Percentiles rank a stretch among this genome's conserved stretches.
phyloP scores from a whole-genome alignment of 371 early-diverging fungal genomes.

The Choanephora cucurbitarum region DNA sequence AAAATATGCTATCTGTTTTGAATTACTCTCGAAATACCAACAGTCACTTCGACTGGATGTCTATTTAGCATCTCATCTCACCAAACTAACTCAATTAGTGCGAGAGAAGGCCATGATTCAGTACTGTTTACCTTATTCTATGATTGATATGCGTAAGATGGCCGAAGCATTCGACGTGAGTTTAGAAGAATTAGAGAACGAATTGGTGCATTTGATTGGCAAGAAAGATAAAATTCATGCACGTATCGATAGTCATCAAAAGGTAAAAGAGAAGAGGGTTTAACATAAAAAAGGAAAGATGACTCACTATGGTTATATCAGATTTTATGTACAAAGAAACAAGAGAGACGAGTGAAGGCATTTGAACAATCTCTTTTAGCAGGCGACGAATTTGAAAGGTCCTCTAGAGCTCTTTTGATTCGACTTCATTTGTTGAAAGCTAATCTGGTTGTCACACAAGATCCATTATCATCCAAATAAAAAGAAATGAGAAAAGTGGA shows the following conservation, averaged over 20 bases:
- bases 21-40: conserved; percentile 68
- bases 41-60: conserved; percentile 73
- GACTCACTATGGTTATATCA: conserved; percentile 7
- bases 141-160: conserved; percentile 82
- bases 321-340: conserved; percentile 61
- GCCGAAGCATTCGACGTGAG: conserved; percentile 68
- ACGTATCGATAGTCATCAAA: conserved; percentile 83
- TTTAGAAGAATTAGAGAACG: conserved; percentile 65
- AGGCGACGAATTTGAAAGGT: conserved; percentile 64
- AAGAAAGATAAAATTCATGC: conserved; percentile 66
- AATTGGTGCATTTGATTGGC: conserved; percentile 67
- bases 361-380: conserved; percentile 61
- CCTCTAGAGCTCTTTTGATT: conserved; percentile 59
- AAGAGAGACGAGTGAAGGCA: conserved; percentile 66
- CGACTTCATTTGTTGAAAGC: conserved; percentile 59
- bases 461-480: not conserved
- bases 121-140: conserved; percentile 79
- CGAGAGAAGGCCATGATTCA: conserved; percentile 80
- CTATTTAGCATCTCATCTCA: conserved; percentile 71
- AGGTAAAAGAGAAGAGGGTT: conserved; percentile 50
- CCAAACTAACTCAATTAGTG: conserved; percentile 65
- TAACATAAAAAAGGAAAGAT: not conserved
- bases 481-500: not conserved
- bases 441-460: conserved; percentile 38
- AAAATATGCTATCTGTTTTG: conserved; percentile 72